phyloP scores from a whole-genome alignment of 1,139 yeast species.

The Starmera stellimalicola region DNA sequence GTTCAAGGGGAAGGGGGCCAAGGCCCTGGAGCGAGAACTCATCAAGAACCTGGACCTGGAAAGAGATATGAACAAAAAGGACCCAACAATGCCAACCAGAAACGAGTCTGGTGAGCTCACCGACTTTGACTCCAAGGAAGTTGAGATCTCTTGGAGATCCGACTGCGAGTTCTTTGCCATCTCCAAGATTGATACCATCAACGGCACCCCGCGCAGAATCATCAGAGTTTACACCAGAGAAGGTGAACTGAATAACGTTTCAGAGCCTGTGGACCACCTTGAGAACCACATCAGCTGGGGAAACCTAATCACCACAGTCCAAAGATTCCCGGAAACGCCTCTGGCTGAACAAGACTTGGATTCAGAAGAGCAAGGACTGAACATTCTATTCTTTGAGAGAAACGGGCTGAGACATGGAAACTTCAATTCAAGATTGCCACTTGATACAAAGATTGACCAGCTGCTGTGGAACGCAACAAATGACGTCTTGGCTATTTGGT shows the following conservation, averaged over 20 bases:
- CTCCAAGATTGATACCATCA: constrained; percentile 43
- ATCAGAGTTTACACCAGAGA: constrained; percentile 76
- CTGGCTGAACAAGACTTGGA: constrained; percentile 29
- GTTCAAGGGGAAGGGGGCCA: constrained; percentile 89
- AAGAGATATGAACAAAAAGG: constrained; percentile 54
- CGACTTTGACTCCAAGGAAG: constrained; percentile 35
- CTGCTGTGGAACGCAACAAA: constrained; percentile 80
- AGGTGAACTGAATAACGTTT: constrained; percentile 71
- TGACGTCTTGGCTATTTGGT: constrained; percentile 64
- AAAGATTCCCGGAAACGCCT: constrained; percentile 32
- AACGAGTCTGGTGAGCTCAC: constrained; percentile 63
- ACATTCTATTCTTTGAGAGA: constrained; percentile 78
- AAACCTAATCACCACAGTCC: constrained; percentile 74
- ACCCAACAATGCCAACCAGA: constrained; percentile 82
- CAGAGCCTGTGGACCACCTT: constrained; percentile 83
- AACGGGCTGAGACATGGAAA: constrained; percentile 92
- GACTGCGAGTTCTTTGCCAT: constrained; percentile 82
- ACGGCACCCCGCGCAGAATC: constrained; percentile 52
- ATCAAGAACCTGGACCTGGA: constrained; percentile 63
- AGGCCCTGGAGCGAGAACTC: constrained; percentile 56
- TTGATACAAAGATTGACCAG: constrained; percentile 37
- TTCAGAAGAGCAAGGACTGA: constrained; percentile 20
- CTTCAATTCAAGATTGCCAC: constrained; percentile 58
- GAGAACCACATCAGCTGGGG: constrained; percentile 84
- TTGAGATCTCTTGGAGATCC: constrained; percentile 82